Evolutionary conservation across 352 stramenopile species (phyloP).

Genomic region (Phytophthora fragariaefolia): DNA sequence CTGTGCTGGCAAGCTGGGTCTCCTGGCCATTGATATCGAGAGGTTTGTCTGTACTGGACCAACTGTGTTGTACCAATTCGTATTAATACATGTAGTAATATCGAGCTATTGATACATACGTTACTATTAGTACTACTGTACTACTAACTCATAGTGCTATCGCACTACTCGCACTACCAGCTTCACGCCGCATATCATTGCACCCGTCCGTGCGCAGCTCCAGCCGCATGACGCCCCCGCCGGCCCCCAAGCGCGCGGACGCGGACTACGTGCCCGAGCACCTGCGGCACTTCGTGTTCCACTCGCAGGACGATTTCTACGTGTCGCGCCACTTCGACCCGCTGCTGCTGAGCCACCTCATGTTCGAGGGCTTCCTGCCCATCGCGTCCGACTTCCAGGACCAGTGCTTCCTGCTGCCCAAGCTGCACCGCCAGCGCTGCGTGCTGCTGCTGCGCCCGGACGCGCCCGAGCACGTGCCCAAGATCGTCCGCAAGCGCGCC

Average conservation of each 20-base stretch:
- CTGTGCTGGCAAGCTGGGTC: no score
- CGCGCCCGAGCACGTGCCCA: slow-evolving; percentile 80
- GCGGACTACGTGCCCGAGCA: slow-evolving; percentile 90
- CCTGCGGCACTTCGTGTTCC: slow-evolving; percentile 83
- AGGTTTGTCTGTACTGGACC: no score
- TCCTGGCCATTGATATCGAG: no score
- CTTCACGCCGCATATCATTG: slow-evolving; percentile 8
- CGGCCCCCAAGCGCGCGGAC: slow-evolving; percentile 44
- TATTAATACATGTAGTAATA: no score
- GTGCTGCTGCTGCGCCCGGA: slow-evolving; percentile 68
- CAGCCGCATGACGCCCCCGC: slow-evolving; percentile 17
- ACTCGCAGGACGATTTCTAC: slow-evolving; percentile 95
- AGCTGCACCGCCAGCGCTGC: slow-evolving; percentile 91
- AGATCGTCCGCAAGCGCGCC: slow-evolving; percentile 89
- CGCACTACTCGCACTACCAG: background rate
- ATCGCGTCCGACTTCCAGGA: slow-evolving; percentile 89
- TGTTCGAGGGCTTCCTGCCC: slow-evolving; percentile 95
- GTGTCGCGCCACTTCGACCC: slow-evolving; percentile 91
- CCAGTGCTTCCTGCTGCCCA: slow-evolving; percentile 83
- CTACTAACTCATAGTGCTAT: no score
- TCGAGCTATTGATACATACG: no score
- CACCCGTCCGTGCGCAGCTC: background rate
- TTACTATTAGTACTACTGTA: no score
- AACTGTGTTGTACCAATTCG: no score
- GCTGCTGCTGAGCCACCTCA: slow-evolving; percentile 89